Evolutionary conservation across 768 basidiomycete species (phyloP), one percentile per base, ranked within the genome.

Genomic region (Kwoniella sp.): DNA sequence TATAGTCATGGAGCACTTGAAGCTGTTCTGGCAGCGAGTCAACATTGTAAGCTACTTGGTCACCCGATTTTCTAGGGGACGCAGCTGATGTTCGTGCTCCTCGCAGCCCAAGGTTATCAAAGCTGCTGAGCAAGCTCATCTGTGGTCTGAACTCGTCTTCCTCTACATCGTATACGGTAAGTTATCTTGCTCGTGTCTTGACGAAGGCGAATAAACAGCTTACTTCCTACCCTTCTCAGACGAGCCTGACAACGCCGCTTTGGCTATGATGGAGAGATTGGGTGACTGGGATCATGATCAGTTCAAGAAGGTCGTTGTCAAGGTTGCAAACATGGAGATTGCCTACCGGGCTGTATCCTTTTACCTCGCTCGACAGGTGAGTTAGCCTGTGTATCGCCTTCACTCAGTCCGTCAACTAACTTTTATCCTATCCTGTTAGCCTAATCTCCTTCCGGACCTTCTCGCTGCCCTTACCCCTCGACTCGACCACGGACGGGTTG

Each of bases 231-330:
- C 17, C 48, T 12, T 55, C n/a, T 6, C 58, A 79, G 78, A 80
- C 56, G 79, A 80, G 37, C 69, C 60, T 87, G 96, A 98, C 79
- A 98, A 99, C 75, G 95, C 96, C 30, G 91, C 95, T 37, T 84
- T 98, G 69, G 92, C 93, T 3, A 99, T 98, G 94, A 97, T 98
- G 79, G 96, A 99, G 80, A 89, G 94, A 21, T 91, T 96, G 1
- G 86, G 91, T n/a, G 92, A 96, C 80, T 99, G 94, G 94, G 96
- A 99, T 61, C 96, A 99, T 83, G 94, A 92, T 74, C 95, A 97
- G 80, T 99, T 99, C 88, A 98, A 98, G 85, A 96, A 98, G 71
- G 88, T 96, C 61, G 86, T 96, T 59, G 91, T 97, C 76, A 90
- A 94, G 64, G 94, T 90, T 22, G 95, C 96, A 52, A 99, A 99